Percentiles rank a stretch among this genome's conserved stretches.
phyloP scores from a whole-genome alignment of 192 early-diverging fungal genomes.

The Linnemannia exigua region DNA sequence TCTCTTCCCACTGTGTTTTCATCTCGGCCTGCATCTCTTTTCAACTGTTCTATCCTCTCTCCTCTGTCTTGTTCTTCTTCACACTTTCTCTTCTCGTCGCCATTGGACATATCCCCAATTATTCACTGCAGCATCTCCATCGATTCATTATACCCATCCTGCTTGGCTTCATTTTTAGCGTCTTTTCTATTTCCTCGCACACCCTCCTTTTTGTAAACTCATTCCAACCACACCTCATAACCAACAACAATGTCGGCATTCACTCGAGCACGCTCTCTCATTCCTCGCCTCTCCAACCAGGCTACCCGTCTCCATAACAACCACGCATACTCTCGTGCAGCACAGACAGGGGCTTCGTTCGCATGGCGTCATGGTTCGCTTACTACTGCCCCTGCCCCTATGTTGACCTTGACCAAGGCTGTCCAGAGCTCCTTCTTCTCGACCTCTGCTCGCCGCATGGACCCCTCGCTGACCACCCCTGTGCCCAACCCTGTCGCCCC shows the following conservation, averaged over 20 bases:
- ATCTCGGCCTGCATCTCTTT: neutral
- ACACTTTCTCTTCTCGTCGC: neutral
- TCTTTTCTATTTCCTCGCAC: neutral
- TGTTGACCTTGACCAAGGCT: conserved; percentile 34
- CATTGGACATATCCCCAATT: neutral
- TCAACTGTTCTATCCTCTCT: neutral
- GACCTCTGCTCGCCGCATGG: conserved; percentile 25
- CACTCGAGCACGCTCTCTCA: conserved; percentile 25
- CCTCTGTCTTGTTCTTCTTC: conserved; percentile 14
- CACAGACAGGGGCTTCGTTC: neutral
- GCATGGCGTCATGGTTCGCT: neutral
- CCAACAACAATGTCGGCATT: conserved; percentile 44
- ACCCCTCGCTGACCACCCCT: conserved; percentile 48
- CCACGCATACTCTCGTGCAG: conserved; percentile 6
- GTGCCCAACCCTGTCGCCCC: conserved; percentile 48
- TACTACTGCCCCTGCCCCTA: neutral
- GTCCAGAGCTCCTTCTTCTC: conserved; percentile 46
- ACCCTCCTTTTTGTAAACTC: neutral
- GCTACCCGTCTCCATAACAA: conserved; percentile 24
- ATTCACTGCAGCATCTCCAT: neutral
- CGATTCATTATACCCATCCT: neutral
- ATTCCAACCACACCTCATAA: conserved; percentile 3
- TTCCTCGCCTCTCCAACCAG: conserved; percentile 22
- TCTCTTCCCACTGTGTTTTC: conserved; percentile 7
- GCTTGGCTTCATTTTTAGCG: neutral